Conservation (phyloP, 306 rosid species). For the Casuarina glauca region DNA sequence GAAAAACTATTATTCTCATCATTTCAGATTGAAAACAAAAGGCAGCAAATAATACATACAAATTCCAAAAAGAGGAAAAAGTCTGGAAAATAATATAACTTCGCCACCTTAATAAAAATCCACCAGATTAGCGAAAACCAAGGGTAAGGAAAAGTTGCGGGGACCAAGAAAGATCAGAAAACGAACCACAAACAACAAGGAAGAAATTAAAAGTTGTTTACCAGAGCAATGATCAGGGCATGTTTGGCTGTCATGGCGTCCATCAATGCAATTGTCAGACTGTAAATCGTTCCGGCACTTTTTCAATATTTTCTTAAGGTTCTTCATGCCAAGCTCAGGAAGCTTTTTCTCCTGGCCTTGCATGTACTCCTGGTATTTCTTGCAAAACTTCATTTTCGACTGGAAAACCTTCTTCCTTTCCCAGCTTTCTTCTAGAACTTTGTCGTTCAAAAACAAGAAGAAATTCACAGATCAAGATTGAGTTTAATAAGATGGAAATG, state of each 20-base stretch:
- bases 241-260: constrained; percentile 26
- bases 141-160: neutral
- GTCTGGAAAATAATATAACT: neutral
- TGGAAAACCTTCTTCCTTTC: neutral
- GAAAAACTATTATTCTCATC: neutral
- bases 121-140: neutral
- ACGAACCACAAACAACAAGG: neutral
- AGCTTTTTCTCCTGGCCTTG: constrained; percentile 69
- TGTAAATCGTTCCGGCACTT: constrained; percentile 54
- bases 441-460: neutral
- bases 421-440: neutral
- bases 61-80: neutral
- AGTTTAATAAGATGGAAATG: neutral
- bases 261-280: constrained; percentile 33
- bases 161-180: neutral
- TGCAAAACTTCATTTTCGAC: constrained; percentile 85
- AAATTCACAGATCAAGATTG: neutral
- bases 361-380: constrained; percentile 82
- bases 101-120: neutral
- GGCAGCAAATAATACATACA: neutral
- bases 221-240: constrained; percentile 80
- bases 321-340: constrained; percentile 83
- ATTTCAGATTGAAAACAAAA: neutral
- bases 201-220: constrained; percentile 14
- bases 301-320: constrained; percentile 84